Evolutionary conservation across 352 stramenopile genomes (phyloP), one percentile per base, ranked within the genome.

Genomic region (Globisporangium spiculum): DNA sequence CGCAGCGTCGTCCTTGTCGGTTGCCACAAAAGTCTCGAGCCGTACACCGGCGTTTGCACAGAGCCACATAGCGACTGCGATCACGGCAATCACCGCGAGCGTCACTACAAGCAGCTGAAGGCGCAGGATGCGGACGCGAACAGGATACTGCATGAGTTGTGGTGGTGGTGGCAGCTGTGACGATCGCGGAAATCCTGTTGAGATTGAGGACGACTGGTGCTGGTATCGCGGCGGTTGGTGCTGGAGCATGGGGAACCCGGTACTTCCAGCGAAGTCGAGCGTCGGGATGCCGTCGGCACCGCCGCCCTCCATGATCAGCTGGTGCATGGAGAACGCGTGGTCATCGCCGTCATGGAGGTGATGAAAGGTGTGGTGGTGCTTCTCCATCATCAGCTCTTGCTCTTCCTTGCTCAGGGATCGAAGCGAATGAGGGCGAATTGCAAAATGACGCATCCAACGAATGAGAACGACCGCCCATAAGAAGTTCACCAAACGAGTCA

Each of bases 1-100:
- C 52, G 58, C 32, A 12, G 41, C 30, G 56, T 62, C 36, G 38
- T 67, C 61, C 24, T 69, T 66, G 9, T 60, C 46, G 16, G 34
- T 34, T n/a, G 65, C 30, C 1, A 41, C 53, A 60, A 66, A 72
- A 44, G 56, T 71, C 22, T 52, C 22, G 58, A 75, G 54, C 24
- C 54, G 52, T 20, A 75, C 56, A 12, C 70, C 55, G 9, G 27
- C 27, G 27, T 61, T 24, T 41, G 30, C 55, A 27, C 55, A 61
- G 27, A 61, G 55, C 30, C 22, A 24, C 55, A 61, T 61, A 18
- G 36, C 26, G 2, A 48, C 30, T 18, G 34, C n/a, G 30, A 61
- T 14, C 14, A 26, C 14, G 10, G 30, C 27, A 30, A 61, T 3
- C 2, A 61, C 4, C 30, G 30, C 22, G 0, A 61, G 20, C 55